phyloP scores from a whole-genome alignment of 192 early-diverging fungal species.

The Blastocladiella britannica region DNA sequence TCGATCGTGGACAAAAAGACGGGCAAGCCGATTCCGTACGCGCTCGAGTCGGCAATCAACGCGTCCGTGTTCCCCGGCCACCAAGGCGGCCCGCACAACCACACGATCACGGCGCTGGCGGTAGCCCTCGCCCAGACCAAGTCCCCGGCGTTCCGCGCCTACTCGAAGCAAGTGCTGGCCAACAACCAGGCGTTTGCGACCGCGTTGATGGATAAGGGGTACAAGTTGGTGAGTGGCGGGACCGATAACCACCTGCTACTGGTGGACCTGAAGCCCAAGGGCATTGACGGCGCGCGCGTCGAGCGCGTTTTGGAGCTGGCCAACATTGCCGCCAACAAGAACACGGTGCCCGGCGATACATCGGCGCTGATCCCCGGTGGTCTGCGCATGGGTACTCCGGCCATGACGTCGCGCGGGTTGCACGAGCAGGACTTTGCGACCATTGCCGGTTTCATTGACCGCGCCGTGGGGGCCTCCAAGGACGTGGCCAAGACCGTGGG shows the following conservation, averaged over 20 bases:
- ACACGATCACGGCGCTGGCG: constrained; percentile 87
- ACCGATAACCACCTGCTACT: constrained; percentile 92
- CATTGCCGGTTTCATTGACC: constrained; percentile 68
- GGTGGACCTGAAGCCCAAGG: constrained; percentile 62
- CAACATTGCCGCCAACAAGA: constrained; percentile 98
- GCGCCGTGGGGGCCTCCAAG: constrained; percentile 59
- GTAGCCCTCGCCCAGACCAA: constrained; percentile 87
- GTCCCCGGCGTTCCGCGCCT: constrained; percentile 62
- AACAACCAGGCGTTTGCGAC: constrained; percentile 80
- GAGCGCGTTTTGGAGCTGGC: constrained; percentile 85
- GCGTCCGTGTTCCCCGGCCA: constrained; percentile 93
- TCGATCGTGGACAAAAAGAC: constrained; percentile 80
- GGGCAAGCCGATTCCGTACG: constrained; percentile 48
- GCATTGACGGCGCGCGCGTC: constrained; percentile 84
- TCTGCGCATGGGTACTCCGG: constrained; percentile 83
- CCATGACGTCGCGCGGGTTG: constrained; percentile 91
- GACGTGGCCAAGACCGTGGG: constrained; percentile 39
- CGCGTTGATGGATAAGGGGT: constrained; percentile 45
- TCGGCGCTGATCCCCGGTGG: constrained; percentile 81
- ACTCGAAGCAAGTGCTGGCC: constrained; percentile 72
- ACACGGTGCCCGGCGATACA: constrained; percentile 95
- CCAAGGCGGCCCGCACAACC: constrained; percentile 98
- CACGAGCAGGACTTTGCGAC: constrained; percentile 69
- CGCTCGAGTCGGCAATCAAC: constrained; percentile 90
- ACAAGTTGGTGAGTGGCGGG: constrained; percentile 72